Percentiles rank a stretch among this genome's conserved stretches.
These are phyloP conservation scores for Coleophoma cylindrospora DNA, from an alignment of 2,329 filamentous ascomycete species.

Conservation along the genomic window DNA sequence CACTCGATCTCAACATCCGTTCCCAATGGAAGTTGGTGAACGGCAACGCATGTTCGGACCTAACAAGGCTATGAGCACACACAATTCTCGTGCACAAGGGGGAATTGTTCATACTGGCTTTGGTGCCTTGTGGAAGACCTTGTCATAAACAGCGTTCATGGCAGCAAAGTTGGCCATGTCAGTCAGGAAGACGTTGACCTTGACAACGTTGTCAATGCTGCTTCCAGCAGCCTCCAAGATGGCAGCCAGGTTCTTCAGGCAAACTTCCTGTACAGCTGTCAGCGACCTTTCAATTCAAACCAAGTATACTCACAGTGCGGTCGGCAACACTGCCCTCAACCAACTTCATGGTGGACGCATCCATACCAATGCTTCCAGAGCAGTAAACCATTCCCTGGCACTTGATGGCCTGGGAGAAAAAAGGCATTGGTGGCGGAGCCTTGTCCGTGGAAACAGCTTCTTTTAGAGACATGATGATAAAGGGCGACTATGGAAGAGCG, in stretches of 20 bases:
- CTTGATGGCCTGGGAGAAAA: constrained; percentile 57
- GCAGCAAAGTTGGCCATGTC: constrained; percentile 59
- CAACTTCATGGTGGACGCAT: constrained; percentile 47
- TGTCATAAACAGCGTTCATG: constrained; percentile 51
- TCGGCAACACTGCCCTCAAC: constrained; percentile 53
- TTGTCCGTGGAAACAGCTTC: constrained; percentile 21
- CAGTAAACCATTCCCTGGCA: constrained; percentile 67
- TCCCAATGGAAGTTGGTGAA: constrained; percentile 42
- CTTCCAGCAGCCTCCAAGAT: constrained; percentile 58
- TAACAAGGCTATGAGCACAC: constrained; percentile 20
- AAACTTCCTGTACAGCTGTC: constrained; percentile 36
- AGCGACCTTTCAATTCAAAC: background rate
- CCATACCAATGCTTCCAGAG: constrained; percentile 56
- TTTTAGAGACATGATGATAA: constrained; percentile 15
- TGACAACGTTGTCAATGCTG: constrained; percentile 55
- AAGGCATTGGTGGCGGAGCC: constrained; percentile 45
- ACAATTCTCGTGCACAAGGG: background rate
- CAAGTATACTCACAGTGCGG: constrained; percentile 36
- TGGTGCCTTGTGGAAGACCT: constrained; percentile 38
- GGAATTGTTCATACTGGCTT: constrained; percentile 36
- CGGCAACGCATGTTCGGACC: constrained; percentile 42
- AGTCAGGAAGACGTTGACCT: constrained; percentile 62
- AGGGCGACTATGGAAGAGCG: background rate
- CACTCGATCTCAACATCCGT: constrained; percentile 51
- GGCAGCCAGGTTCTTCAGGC: constrained; percentile 51